These are phyloP conservation scores for Berberis vulgaris DNA, from an alignment of 164 flowering plant species.

Conservation along the genomic window DNA sequence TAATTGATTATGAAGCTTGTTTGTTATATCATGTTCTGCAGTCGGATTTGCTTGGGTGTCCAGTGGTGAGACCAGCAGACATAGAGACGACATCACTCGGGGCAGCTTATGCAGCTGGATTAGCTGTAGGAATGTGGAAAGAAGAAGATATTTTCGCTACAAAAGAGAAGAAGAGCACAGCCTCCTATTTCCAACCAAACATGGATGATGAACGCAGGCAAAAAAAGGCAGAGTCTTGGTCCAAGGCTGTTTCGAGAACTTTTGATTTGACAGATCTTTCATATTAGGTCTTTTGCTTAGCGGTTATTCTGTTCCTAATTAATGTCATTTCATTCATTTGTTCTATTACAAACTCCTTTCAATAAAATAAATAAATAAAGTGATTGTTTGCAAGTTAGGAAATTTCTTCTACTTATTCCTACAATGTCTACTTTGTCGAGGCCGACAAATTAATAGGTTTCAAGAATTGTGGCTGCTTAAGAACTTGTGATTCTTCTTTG, in stretches of 20 bases:
- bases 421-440: too few relatives aligned
- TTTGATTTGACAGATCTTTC: slow-evolving; percentile 90
- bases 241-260: slow-evolving; percentile 76
- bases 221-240: slow-evolving; percentile 81
- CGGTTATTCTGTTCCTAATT: too few relatives aligned
- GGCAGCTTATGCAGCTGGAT: slow-evolving; percentile 95
- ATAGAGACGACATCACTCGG: slow-evolving; percentile 96
- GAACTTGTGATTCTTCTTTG: too few relatives aligned
- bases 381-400: too few relatives aligned
- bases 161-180: slow-evolving; percentile 30
- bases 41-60: slow-evolving; percentile 79
- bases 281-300: too few relatives aligned
- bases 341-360: too few relatives aligned
- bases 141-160: slow-evolving; percentile 53
- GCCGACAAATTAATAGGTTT: too few relatives aligned
- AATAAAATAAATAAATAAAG: too few relatives aligned
- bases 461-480: too few relatives aligned
- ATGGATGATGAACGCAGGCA: slow-evolving; percentile 48
- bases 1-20: too few relatives aligned
- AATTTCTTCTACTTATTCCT: too few relatives aligned
- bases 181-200: slow-evolving; percentile 38
- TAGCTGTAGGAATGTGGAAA: slow-evolving; percentile 82
- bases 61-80: slow-evolving; percentile 87
- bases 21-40: background rate
- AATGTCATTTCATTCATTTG: too few relatives aligned